phyloP scores from a whole-genome alignment of 768 basidiomycete species.

The Trichaptum fuscoviolaceum region DNA sequence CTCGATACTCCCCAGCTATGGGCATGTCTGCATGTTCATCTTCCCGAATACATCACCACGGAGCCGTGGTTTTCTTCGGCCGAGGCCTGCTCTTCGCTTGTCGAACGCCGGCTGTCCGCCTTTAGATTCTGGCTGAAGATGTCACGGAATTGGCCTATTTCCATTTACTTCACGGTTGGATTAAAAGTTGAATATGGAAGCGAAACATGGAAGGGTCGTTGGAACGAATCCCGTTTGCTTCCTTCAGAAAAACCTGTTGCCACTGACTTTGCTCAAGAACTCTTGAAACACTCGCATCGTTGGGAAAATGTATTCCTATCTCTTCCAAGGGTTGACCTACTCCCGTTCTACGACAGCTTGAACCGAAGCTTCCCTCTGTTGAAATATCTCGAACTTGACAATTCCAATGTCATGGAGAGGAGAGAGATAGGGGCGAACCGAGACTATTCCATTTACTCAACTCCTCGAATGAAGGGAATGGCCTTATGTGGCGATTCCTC shows the following conservation, averaged over 20 bases:
- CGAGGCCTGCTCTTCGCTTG: too few species aligned
- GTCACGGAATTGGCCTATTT: neutral
- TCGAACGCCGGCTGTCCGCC: too few species aligned
- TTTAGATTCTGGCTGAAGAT: neutral
- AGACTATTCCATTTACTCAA: neutral
- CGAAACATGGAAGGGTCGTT: neutral
- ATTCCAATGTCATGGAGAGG: neutral
- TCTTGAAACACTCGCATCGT: neutral
- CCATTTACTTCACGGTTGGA: neutral
- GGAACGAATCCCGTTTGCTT: too few species aligned
- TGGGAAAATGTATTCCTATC: neutral
- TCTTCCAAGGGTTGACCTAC: neutral
- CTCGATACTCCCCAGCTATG: conserved; percentile 51
- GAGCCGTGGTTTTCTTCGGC: too few species aligned
- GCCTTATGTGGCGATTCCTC: neutral
- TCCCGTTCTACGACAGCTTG: neutral
- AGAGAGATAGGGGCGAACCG: neutral
- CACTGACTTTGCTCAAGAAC: neutral
- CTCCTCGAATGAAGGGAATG: neutral
- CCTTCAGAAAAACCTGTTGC: neutral
- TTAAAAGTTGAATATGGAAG: neutral
- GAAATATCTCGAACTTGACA: neutral
- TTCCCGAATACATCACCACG: too few species aligned
- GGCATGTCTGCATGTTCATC: conserved; percentile 35
- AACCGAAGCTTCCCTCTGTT: neutral